A percentile compares a stretch with the other conserved stretches of the same genome.
phyloP scores from a whole-genome alignment of 164 flowering plant species.

The grape (Vitis vinifera) region DNA sequence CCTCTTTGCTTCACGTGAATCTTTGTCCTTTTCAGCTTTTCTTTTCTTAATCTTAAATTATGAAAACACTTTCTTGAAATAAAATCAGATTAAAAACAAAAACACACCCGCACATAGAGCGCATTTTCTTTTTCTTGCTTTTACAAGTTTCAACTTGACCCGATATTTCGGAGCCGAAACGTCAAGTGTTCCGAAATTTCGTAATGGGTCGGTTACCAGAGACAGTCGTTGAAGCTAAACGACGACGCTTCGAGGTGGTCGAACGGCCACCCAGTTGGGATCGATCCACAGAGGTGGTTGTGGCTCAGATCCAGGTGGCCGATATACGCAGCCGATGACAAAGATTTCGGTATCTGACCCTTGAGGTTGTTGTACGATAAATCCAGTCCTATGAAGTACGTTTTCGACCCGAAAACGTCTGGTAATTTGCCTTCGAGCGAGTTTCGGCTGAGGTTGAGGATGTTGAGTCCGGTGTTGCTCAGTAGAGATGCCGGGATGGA shows the following conservation, averaged over 20 bases:
- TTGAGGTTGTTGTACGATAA: constrained; percentile 48
- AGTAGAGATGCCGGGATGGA: constrained; percentile 34
- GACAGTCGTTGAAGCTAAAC: constrained; percentile 45
- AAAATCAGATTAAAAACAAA: no score
- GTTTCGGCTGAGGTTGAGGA: constrained; percentile 59
- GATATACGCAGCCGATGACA: constrained; percentile 28
- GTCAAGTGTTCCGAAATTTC: no score
- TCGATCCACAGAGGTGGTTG: constrained; percentile 50
- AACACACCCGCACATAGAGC: no score
- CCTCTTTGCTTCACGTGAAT: no score
- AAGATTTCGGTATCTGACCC: constrained; percentile 42
- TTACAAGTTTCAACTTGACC: no score
- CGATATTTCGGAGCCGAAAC: no score
- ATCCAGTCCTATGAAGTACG: constrained; percentile 52
- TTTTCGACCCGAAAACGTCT: constrained; percentile 46
- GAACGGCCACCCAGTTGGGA: constrained; percentile 43
- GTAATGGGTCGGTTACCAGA: constrained; percentile 26
- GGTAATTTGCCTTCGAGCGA: constrained; percentile 49
- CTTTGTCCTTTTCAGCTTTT: no score
- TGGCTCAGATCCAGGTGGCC: constrained; percentile 55
- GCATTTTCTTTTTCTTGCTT: no score
- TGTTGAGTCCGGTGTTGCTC: constrained; percentile 38
- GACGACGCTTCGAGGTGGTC: constrained; percentile 42
- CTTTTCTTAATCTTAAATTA: no score
- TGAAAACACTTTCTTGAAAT: no score